These are phyloP conservation scores for Hawksworthiomyces lignivorus DNA, from an alignment of 2,329 filamentous ascomycete species.

Conservation along the genomic window DNA sequence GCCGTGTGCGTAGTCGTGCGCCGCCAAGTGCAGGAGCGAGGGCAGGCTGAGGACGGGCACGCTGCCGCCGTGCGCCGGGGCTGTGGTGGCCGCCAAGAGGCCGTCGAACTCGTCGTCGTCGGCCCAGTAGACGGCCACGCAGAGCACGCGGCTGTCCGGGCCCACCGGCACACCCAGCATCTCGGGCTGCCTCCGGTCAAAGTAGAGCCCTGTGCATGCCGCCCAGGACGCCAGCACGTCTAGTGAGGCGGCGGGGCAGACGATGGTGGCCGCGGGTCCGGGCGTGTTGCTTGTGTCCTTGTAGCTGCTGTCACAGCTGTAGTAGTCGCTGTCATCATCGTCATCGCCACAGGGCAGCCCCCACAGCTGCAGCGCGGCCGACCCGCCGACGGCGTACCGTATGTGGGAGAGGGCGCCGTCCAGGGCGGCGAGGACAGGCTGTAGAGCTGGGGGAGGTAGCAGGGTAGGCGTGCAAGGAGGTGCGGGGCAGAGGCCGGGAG, in stretches of 20 bases:
- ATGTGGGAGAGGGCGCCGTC: conserved; percentile 33
- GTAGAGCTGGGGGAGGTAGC: conserved; percentile 1
- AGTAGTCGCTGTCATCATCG: not conserved
- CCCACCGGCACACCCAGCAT: conserved; percentile 30
- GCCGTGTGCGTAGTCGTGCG: conserved; percentile 21
- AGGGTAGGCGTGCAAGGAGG: not conserved
- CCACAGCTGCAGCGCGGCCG: conserved; percentile 36
- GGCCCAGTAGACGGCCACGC: conserved; percentile 30
- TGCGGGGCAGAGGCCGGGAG: conserved; percentile 18
- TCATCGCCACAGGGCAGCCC: conserved; percentile 24
- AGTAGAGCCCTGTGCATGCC: conserved; percentile 23
- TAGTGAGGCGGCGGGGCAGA: conserved; percentile 29
- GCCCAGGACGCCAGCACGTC: conserved; percentile 36
- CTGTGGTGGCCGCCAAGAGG: no score
- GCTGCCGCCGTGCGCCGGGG: conserved; percentile 17
- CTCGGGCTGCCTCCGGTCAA: conserved; percentile 24
- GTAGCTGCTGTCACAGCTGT: no score
- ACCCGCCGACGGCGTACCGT: conserved; percentile 39
- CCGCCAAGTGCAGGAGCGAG: conserved; percentile 27
- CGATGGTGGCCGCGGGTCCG: conserved; percentile 18
- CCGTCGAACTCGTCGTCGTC: conserved; percentile 13
- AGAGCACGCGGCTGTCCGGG: conserved; percentile 21
- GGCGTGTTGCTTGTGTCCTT: conserved; percentile 17
- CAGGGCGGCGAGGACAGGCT: conserved; percentile 33
- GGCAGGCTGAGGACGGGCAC: conserved; percentile 26